These are phyloP conservation scores for Candida boidinii DNA, from an alignment of 805 yeast species.

Conservation along the genomic window DNA sequence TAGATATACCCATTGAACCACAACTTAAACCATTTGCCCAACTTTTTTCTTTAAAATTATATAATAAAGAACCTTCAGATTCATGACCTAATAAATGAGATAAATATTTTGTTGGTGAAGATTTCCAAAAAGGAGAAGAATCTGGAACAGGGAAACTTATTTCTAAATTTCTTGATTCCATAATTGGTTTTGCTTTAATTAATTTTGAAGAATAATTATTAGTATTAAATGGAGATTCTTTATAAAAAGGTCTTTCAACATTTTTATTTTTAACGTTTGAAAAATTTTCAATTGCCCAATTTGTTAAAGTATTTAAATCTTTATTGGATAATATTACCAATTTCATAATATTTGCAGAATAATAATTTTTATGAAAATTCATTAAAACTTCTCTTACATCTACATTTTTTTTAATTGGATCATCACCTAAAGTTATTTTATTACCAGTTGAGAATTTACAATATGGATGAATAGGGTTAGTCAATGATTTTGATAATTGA, in stretches of 20 bases:
- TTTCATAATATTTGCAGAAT: slow-evolving; percentile 86
- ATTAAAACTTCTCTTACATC: slow-evolving; percentile 78
- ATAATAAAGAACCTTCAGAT: slow-evolving; percentile 75
- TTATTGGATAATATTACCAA: slow-evolving; percentile 81
- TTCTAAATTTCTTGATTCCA: slow-evolving; percentile 63
- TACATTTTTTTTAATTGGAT: slow-evolving; percentile 49
- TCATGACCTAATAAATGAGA: slow-evolving; percentile 91
- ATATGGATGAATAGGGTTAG: slow-evolving; percentile 75
- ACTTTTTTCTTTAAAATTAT: slow-evolving; percentile 57
- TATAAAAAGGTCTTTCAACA: slow-evolving; percentile 35
- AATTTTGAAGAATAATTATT: slow-evolving; percentile 41
- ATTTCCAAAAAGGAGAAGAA: slow-evolving; percentile 55
- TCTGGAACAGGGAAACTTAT: slow-evolving; percentile 72
- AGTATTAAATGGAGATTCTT: slow-evolving; percentile 37
- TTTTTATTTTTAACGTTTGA: slow-evolving; percentile 48
- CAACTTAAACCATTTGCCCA: slow-evolving; percentile 78
- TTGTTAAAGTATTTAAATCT: slow-evolving; percentile 57
- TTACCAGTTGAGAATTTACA: slow-evolving; percentile 90
- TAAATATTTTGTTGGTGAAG: slow-evolving; percentile 60
- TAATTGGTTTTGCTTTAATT: slow-evolving; percentile 70
- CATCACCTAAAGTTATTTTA: slow-evolving; percentile 57
- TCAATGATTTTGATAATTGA: slow-evolving; percentile 70
- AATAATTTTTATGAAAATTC: slow-evolving; percentile 61
- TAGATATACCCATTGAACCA: slow-evolving; percentile 59
- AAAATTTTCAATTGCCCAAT: slow-evolving; percentile 64